These are phyloP conservation scores for Apiospora saccharicola DNA, from an alignment of 2,329 filamentous ascomycete species.

Conservation along the genomic window DNA sequence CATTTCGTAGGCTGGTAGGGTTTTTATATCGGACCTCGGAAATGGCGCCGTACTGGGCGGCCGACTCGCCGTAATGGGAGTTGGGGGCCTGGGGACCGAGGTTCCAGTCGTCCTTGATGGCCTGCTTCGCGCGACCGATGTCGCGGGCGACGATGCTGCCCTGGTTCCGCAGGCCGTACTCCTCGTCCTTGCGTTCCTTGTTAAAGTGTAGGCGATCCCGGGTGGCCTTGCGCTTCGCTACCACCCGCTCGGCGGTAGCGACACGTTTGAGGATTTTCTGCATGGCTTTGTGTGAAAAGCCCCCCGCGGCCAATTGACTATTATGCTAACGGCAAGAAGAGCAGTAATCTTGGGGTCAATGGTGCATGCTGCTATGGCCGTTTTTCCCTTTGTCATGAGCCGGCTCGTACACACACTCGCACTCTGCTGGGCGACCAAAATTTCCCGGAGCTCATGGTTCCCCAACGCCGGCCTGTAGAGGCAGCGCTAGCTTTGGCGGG, in stretches of 20 bases:
- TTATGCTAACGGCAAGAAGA: not conserved
- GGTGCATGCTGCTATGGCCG: not conserved
- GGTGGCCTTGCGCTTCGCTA: conserved; percentile 40
- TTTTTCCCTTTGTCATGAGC: not conserved
- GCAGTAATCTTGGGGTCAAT: not conserved
- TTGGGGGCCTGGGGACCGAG: conserved; percentile 81
- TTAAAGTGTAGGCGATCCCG: conserved; percentile 36
- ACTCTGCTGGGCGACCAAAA: not conserved
- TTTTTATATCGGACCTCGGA: conserved; percentile 42
- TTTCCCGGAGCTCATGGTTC: conserved; percentile 11
- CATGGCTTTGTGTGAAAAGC: conserved; percentile 31
- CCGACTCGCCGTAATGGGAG: conserved; percentile 68
- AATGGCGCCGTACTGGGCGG: conserved; percentile 67
- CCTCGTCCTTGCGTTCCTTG: conserved; percentile 36
- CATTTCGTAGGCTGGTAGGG: conserved; percentile 43
- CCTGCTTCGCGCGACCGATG: conserved; percentile 57
- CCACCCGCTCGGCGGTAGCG: conserved; percentile 47
- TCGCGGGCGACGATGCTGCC: conserved; percentile 39
- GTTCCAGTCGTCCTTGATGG: conserved; percentile 78
- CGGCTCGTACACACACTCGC: not conserved
- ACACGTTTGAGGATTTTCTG: conserved; percentile 46
- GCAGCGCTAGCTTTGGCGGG: not conserved
- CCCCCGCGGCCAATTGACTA: conserved; percentile 1
- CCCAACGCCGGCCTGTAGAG: not conserved
- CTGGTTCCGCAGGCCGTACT: conserved; percentile 36